Evolutionary conservation across 2,329 filamentous ascomycete species (phyloP).

Genomic region (Fusarium brachygibbosum): DNA sequence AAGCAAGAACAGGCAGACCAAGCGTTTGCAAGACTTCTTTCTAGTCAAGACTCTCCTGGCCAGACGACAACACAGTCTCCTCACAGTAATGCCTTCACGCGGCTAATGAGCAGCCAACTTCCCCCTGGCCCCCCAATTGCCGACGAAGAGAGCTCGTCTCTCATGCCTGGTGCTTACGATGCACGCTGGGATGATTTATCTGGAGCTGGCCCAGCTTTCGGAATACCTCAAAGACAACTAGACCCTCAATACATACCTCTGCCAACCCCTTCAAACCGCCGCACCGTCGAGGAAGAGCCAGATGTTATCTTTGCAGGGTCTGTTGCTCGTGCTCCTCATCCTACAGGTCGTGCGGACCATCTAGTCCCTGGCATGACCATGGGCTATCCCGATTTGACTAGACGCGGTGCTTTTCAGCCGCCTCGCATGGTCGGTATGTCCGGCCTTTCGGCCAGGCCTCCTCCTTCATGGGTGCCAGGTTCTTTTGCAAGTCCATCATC

Average conservation of each 20-base stretch:
- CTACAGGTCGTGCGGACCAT: slow-evolving; percentile 7
- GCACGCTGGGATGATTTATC: slow-evolving; percentile 36
- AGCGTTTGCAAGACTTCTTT: slow-evolving; percentile 50
- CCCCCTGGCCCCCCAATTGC: slow-evolving; percentile 18
- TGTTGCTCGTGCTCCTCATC: slow-evolving; percentile 4
- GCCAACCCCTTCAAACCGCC: background rate
- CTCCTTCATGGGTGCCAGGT: slow-evolving; percentile 1
- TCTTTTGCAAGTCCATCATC: slow-evolving; percentile 20
- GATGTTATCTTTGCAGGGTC: slow-evolving; percentile 20
- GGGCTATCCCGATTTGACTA: slow-evolving; percentile 26
- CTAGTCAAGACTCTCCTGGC: slow-evolving; percentile 38
- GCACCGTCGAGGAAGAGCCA: slow-evolving; percentile 10
- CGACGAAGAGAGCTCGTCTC: background rate
- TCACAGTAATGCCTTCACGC: slow-evolving; percentile 46
- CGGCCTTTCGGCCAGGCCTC: background rate
- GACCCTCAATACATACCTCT: slow-evolving; percentile 4
- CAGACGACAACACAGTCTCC: slow-evolving; percentile 8
- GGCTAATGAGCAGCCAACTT: slow-evolving; percentile 50
- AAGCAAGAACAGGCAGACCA: slow-evolving; percentile 49
- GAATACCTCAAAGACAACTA: slow-evolving; percentile 4
- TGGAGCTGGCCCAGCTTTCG: slow-evolving; percentile 6
- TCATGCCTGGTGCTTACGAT: slow-evolving; percentile 44
- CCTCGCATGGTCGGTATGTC: background rate
- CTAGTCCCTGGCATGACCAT: slow-evolving; percentile 10
- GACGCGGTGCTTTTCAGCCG: background rate